Base-by-base conservation (phyloP, 2,329 filamentous ascomycete genomes). In the Pezicula rhizophila region DNA sequence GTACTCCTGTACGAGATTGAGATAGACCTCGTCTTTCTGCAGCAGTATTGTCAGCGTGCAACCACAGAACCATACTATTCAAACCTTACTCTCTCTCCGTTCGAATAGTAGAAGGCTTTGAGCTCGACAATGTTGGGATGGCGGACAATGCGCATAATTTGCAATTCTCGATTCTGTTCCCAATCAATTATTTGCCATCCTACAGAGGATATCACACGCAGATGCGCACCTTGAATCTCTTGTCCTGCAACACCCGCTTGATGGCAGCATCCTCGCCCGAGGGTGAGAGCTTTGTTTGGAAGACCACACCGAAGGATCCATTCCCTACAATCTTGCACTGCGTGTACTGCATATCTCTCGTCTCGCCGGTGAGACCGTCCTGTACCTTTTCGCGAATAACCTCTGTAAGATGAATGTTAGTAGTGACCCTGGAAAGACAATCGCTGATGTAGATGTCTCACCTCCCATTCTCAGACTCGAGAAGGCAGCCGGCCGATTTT, bases 321-420 rank as follows among this genome's bases (percentile, higher is more conserved):
- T 99, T 99, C 68, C 93, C 93, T 43, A 99, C 93, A 64, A 99
- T 97, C 76, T 99, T 99, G 78, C 92, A 97, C 69, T 97, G 93
- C 49, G 93, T 97, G 71, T 99, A 99, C 69, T 95, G 89, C 73
- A 99, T 83, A 64, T 99, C 93, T 70, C 89, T 86, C 63, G 90
- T 95, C 70, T 99, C 93, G 63, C 93, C 93, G 12, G 93, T 99
- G 59, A 96, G 77, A 67, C 93, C 93, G 78, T 99, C 93, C 71
- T 99, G 93, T 59, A 99, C 93, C 76, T 96, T 97, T 74, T 99
- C 93, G 68, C 90, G 90, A 68, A 99, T 89, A 58, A 97, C 87
- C 79, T 99, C 93, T 97, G 65, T 41, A 43, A 59, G 47, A 28
- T 25, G n/a, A 46, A 47, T 33, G 53, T 61, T 60, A 63, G 59